Percentiles rank a stretch among this genome's conserved stretches.
Evolutionary conservation across 2,329 filamentous ascomycete species (phyloP).

Genomic region (Biscogniauxia sp.): DNA sequence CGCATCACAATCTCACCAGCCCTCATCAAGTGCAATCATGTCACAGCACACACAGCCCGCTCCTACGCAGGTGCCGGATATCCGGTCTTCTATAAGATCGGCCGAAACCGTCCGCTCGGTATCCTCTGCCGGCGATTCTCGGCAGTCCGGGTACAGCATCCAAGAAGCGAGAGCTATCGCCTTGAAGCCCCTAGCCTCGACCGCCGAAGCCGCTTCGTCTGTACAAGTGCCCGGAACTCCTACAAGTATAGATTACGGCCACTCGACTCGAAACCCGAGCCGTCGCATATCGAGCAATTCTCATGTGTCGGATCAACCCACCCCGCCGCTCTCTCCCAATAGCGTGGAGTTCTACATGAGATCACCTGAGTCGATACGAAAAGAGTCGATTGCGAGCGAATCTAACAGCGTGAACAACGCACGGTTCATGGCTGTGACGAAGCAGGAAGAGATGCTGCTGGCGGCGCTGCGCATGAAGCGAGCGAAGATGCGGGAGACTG

Average conservation of each 20-base stretch:
- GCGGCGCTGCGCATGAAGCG: slow-evolving; percentile 56
- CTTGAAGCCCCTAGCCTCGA: slow-evolving; percentile 34
- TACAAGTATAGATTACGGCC: slow-evolving; percentile 14
- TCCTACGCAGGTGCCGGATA: slow-evolving; percentile 23
- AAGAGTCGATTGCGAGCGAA: slow-evolving; percentile 22
- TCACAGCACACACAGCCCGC: slow-evolving; percentile 14
- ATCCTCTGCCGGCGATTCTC: slow-evolving; percentile 31
- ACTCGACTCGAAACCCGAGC: slow-evolving; percentile 14
- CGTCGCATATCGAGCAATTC: slow-evolving; percentile 23
- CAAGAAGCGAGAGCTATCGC: slow-evolving; percentile 42
- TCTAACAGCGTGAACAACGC: slow-evolving; percentile 32
- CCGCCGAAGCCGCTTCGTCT: slow-evolving; percentile 23
- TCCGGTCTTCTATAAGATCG: slow-evolving; percentile 38
- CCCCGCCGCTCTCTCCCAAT: slow-evolving; percentile 51
- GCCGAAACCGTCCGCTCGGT: slow-evolving; percentile 36
- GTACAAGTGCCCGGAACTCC: slow-evolving; percentile 15
- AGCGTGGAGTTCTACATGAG: slow-evolving; percentile 50
- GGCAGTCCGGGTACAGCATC: slow-evolving; percentile 30
- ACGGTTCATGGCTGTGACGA: slow-evolving; percentile 56
- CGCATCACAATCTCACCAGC: slow-evolving; percentile 23
- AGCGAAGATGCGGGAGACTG: slow-evolving; percentile 52
- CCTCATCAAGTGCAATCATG: slow-evolving; percentile 23
- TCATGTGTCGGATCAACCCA: slow-evolving; percentile 40
- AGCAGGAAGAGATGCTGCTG: slow-evolving; percentile 57
- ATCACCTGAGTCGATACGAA: slow-evolving; percentile 36